Base-by-base conservation (phyloP, 2,329 filamentous ascomycete genomes). In the Sclerotinia glacialis region DNA sequence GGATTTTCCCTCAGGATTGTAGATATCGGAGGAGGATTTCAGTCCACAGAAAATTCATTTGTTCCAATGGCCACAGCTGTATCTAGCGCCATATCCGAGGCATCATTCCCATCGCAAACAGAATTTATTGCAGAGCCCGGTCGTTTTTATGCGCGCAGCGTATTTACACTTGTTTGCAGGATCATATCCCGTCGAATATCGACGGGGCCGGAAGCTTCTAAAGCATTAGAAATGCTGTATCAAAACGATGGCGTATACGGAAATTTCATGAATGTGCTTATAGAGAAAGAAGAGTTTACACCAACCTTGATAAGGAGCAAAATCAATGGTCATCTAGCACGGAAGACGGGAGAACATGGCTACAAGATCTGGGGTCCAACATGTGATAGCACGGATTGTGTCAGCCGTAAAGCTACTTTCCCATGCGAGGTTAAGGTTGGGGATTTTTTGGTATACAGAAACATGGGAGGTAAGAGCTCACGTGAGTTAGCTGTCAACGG, bases 241-340 rank as follows among this genome's bases (percentile, higher is more conserved):
- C 52, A 55, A 60, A 60, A 60, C 16, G 56, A 60, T n/a, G 56
- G 56, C 7, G 16, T 60, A 31, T 47, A 47, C 28, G 18, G 26
- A 47, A 46, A n/a, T 23, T 60, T 60, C n/a, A 42, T 46, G 56
- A 42, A 47, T 46, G 44, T 40, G 28, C 56, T 31, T 31, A 55
- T n/a, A 14, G 52, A 55, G 34, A 55, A 55, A 21, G 52, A 55
- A 55, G 52, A 23, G 5, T 55, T 37, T 14, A 37, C 31, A 21
- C 52, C 52, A 37, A 55, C 52, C 9, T 55, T 55, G 6, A 37
- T 55, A 9, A 34, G 11, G n/a, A 14, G 52, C 12, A 55, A 23
- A 55, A 23, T 55, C 12, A 16, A 55, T 37, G 34, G 21, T 6
- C 23, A 31, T 5, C 11, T 23, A 21, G 21, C 11, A 37, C 21